Base-by-base conservation (phyloP, 2,329 filamentous ascomycete species). In the Exophiala sp. region DNA sequence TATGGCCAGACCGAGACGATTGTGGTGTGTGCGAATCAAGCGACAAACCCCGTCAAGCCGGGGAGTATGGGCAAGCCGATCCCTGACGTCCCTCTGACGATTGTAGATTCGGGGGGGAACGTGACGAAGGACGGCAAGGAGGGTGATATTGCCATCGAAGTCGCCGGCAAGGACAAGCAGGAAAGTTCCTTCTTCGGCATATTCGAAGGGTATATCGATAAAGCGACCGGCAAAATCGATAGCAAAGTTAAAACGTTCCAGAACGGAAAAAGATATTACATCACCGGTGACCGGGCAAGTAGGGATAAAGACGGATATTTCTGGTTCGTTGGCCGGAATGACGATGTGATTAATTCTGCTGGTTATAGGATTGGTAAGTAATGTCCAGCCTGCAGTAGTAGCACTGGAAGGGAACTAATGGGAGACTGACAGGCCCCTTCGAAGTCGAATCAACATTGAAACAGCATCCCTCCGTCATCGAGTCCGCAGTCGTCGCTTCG, bases 361-460 rank as follows among this genome's bases (percentile, higher is more conserved):
- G 71, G 71, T 3, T 74, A 74, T 57, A 64, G 71, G 21, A 63
- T 63, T 14, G 69, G 65, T 66, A n/a, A n/a, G n/a, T n/a, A n/a
- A n/a, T n/a, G n/a, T n/a, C n/a, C n/a, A n/a, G n/a, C n/a, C n/a
- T n/a, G n/a, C n/a, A n/a, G n/a, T n/a, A n/a, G n/a, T n/a, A n/a
- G n/a, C n/a, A n/a, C n/a, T n/a, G n/a, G n/a, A n/a, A n/a, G n/a
- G n/a, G 35, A 29, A 47, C 9, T 41, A 14, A n/a, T 41, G n/a
- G 39, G 9, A 16, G 5, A 12, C 5, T 16, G 4, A 9, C 40
- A 67, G 67, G 71, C 6, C 71, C 71, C 0, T 73, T 73, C 57
- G 71, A 74, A 64, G 68, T 74, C 32, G 71, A 74, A 58, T 72
- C 70, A 2, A 70, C 69, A 3, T 63, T 74, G 9, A 72, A 73